Conservation (phyloP, 768 basidiomycete species). For the Boletales sp. region DNA sequence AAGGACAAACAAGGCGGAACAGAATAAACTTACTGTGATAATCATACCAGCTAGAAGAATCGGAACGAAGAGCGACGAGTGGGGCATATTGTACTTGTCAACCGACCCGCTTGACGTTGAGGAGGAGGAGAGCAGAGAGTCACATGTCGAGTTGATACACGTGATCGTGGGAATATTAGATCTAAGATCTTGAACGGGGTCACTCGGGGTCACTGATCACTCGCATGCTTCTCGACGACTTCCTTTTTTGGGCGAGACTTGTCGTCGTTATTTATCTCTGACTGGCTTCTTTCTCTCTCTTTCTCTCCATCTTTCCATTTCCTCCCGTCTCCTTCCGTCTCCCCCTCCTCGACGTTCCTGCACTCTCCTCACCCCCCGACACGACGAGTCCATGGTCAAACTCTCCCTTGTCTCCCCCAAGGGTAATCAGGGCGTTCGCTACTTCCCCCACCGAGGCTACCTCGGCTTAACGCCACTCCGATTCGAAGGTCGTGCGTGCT, state of each 20-base stretch:
- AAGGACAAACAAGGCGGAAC: neutral
- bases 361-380: constrained; percentile 11
- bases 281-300: constrained; percentile 30
- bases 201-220: constrained; percentile 25
- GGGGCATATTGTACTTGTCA: constrained; percentile 48
- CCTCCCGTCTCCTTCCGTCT: constrained; percentile 17
- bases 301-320: constrained; percentile 18
- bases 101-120: neutral
- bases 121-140: constrained; percentile 14
- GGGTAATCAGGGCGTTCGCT: constrained; percentile 66
- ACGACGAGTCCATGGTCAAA: constrained; percentile 49
- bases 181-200: constrained; percentile 24
- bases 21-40: constrained; percentile 54
- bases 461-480: constrained; percentile 78
- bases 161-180: constrained; percentile 13
- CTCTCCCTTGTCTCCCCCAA: constrained; percentile 63
- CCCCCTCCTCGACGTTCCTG: constrained; percentile 11
- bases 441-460: constrained; percentile 74
- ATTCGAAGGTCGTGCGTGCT: constrained; percentile 66
- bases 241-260: constrained; percentile 19
- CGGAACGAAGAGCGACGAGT: constrained; percentile 60
- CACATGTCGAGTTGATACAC: constrained; percentile 18
- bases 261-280: constrained; percentile 33
- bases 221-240: constrained; percentile 29
- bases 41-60: constrained; percentile 92